phyloP scores from a whole-genome alignment of 257 asterid species.

The Solanum pimpinellifolium region DNA sequence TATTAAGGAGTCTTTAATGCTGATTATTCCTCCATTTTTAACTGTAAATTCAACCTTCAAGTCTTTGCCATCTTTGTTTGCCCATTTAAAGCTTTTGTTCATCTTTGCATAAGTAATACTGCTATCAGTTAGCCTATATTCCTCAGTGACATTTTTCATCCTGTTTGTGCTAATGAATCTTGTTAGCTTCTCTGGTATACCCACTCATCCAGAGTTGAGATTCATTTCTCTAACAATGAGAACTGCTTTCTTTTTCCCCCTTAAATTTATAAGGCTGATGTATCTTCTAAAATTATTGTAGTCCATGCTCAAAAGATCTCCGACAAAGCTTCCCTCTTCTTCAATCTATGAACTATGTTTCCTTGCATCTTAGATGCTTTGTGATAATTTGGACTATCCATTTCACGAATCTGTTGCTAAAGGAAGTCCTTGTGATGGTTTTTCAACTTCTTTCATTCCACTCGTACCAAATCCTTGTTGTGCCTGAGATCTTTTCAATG shows the following conservation, averaged over 20 bases:
- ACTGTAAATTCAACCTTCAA: no score
- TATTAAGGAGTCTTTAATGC: no score
- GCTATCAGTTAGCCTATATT: background rate
- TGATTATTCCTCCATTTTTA: no score
- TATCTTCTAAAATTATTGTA: background rate
- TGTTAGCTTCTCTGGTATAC: background rate
- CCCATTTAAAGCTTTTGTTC: background rate
- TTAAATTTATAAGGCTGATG: background rate
- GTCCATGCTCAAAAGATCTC: background rate
- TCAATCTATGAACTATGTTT: background rate
- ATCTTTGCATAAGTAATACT: background rate
- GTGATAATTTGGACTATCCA: background rate
- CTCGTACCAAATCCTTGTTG: background rate
- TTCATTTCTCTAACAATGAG: background rate
- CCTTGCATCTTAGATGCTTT: background rate
- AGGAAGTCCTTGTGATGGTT: background rate
- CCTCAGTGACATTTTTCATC: background rate
- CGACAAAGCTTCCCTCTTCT: no score
- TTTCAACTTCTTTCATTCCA: background rate
- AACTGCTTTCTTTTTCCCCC: background rate
- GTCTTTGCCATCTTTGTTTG: no score
- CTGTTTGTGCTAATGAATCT: background rate
- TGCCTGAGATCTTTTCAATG: background rate
- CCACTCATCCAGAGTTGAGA: background rate
- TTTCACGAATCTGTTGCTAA: background rate